These are phyloP conservation scores for Giardia duodenalis DNA, from an alignment of 208 protist species.

Conservation along the genomic window DNA sequence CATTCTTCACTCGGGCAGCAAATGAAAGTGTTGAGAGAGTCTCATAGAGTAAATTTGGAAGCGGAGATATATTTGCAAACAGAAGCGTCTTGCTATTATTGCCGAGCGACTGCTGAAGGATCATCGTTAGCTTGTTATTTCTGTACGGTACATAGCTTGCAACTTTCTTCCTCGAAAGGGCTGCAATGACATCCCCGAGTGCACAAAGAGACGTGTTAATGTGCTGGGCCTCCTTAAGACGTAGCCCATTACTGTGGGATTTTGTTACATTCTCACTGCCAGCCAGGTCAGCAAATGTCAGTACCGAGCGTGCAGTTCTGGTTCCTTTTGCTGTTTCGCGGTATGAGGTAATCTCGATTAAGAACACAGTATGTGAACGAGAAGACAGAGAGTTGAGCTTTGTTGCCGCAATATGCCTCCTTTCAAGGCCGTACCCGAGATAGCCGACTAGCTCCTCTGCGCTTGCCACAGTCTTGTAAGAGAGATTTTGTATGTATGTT, in stretches of 20 bases:
- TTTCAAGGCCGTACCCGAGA: neutral
- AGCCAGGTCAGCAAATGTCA: slow-evolving; percentile 75
- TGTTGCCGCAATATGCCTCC: slow-evolving; percentile 47
- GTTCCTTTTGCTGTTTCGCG: slow-evolving; percentile 59
- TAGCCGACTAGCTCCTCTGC: slow-evolving; percentile 12
- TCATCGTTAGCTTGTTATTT: slow-evolving; percentile 70
- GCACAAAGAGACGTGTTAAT: slow-evolving; percentile 71
- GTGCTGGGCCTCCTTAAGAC: slow-evolving; percentile 65
- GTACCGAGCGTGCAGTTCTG: slow-evolving; percentile 63
- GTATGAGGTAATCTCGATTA: slow-evolving; percentile 55
- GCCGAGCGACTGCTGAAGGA: slow-evolving; percentile 60
- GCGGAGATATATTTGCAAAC: slow-evolving; percentile 69
- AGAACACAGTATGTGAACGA: slow-evolving; percentile 73
- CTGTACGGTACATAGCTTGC: slow-evolving; percentile 63
- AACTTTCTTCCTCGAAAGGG: slow-evolving; percentile 55
- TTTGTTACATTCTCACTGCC: slow-evolving; percentile 64
- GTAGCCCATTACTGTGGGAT: slow-evolving; percentile 61
- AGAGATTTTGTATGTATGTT: slow-evolving; percentile 7
- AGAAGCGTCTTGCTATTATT: slow-evolving; percentile 67
- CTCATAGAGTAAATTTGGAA: neutral
- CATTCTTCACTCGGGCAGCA: neutral
- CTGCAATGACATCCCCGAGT: slow-evolving; percentile 56
- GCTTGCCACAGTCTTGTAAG: neutral
- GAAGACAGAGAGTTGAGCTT: slow-evolving; percentile 74
- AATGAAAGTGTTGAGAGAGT: neutral